Conservation (phyloP, 2,329 filamentous ascomycete genomes). For the Cyphellophora europaea region DNA sequence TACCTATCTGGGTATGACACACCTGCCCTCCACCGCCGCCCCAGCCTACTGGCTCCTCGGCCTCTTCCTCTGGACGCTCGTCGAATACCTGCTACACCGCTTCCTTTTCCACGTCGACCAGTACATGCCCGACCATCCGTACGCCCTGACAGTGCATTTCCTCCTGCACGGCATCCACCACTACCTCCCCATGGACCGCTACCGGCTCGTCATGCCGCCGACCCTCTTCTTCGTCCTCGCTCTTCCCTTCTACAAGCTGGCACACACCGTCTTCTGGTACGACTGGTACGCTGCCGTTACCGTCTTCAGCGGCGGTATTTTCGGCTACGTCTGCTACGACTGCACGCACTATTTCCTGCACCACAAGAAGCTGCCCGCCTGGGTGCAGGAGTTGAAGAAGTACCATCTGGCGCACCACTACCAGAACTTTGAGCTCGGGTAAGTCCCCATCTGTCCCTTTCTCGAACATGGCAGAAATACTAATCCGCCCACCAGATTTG, state of each 20-base stretch:
- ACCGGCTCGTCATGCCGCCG: constrained; percentile 94
- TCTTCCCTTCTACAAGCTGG: constrained; percentile 83
- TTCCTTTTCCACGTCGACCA: constrained; percentile 90
- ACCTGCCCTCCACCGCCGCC: constrained; percentile 38
- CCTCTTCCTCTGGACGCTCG: constrained; percentile 72
- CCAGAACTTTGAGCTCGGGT: constrained; percentile 88
- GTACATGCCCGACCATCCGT: constrained; percentile 84
- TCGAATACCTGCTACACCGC: constrained; percentile 83
- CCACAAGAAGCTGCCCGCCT: constrained; percentile 82
- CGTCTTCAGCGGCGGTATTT: constrained; percentile 81
- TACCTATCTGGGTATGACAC: constrained; percentile 50
- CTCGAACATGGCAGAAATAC: neutral
- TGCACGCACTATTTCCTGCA: constrained; percentile 98
- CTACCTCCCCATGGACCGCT: constrained; percentile 98
- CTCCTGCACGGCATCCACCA: constrained; percentile 94
- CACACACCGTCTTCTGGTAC: constrained; percentile 71
- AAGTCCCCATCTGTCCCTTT: constrained; percentile 2
- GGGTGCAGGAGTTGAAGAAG: constrained; percentile 91
- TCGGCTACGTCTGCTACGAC: constrained; percentile 94
- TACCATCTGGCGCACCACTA: constrained; percentile 97
- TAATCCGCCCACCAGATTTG: constrained; percentile 44
- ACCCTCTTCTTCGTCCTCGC: constrained; percentile 76
- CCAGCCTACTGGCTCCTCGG: constrained; percentile 61
- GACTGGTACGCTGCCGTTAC: constrained; percentile 74
- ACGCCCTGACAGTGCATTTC: constrained; percentile 81